Percentiles rank a stretch among this genome's conserved stretches.
Evolutionary conservation across 1,284 basidiomycete genomes (phyloP).

Genomic region (Singerocomus rubriflavus): DNA sequence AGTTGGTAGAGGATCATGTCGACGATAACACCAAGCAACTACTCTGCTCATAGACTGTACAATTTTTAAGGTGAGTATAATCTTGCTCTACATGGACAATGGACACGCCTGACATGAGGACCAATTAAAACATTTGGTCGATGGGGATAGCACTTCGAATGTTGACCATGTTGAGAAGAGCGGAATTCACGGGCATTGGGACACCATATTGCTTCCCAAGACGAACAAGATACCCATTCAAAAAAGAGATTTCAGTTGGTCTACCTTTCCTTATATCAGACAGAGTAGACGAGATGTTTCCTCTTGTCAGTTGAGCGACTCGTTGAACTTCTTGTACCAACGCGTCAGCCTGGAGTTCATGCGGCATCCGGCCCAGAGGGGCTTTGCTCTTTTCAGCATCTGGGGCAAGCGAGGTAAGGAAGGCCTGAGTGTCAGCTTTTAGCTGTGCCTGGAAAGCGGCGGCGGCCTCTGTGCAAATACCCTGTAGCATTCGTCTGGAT

Average conservation of each 20-base stretch:
- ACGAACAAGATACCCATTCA: slow-evolving; percentile 82
- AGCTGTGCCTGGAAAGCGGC: slow-evolving; percentile 53
- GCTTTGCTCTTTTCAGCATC: slow-evolving; percentile 31
- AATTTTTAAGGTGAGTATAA: slow-evolving; percentile 1
- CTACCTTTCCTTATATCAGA: slow-evolving; percentile 59
- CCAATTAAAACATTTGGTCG: slow-evolving; percentile 38
- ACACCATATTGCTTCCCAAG: slow-evolving; percentile 65
- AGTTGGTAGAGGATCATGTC: not conserved
- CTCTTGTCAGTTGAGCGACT: slow-evolving; percentile 53
- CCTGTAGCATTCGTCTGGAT: slow-evolving; percentile 43
- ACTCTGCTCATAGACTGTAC: not conserved
- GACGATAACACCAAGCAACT: not conserved
- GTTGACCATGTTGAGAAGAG: slow-evolving; percentile 61
- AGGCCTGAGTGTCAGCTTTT: slow-evolving; percentile 42
- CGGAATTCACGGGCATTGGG: slow-evolving; percentile 59
- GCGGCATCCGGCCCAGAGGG: slow-evolving; percentile 42
- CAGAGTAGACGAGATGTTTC: slow-evolving; percentile 80
- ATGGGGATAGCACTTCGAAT: slow-evolving; percentile 44
- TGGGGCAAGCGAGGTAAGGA: slow-evolving; percentile 32
- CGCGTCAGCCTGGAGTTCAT: slow-evolving; percentile 35
- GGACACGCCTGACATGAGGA: slow-evolving; percentile 8
- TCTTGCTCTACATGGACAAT: not conserved
- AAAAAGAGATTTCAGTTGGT: slow-evolving; percentile 75
- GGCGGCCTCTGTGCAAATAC: slow-evolving; percentile 61
- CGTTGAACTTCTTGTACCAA: slow-evolving; percentile 53